A percentile compares a stretch with the other conserved stretches of the same genome.
These are phyloP conservation scores for Debaryomyces singareniensis DNA, from an alignment of 1,139 yeast species.

Conservation along the genomic window DNA sequence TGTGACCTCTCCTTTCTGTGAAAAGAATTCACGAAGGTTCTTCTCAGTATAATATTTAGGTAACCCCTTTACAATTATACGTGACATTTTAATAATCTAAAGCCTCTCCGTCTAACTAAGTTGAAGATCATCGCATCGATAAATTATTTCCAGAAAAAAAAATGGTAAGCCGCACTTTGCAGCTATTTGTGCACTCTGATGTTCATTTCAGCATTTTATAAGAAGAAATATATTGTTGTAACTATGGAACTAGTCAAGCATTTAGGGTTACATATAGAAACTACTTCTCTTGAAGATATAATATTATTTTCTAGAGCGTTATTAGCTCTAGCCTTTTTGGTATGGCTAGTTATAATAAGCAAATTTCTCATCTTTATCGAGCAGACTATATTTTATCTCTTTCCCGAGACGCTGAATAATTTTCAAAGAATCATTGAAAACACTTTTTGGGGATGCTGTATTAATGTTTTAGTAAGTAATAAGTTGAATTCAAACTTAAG, in stretches of 20 bases:
- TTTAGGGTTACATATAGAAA: slow-evolving; percentile 11
- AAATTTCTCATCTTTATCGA: slow-evolving; percentile 19
- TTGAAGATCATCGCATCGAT: not conserved
- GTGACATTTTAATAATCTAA: slow-evolving; percentile 51
- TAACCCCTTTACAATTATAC: slow-evolving; percentile 90
- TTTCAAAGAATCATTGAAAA: slow-evolving; percentile 16
- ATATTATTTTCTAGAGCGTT: slow-evolving; percentile 16
- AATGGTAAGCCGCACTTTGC: slow-evolving; percentile 6
- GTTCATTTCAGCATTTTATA: no score
- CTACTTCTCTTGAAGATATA: slow-evolving; percentile 4
- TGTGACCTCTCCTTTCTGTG: slow-evolving; percentile 60
- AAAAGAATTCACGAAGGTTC: slow-evolving; percentile 63
- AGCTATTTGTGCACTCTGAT: slow-evolving; percentile 5
- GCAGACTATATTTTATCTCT: slow-evolving; percentile 11
- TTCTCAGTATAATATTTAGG: slow-evolving; percentile 80
- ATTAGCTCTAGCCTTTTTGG: slow-evolving; percentile 10
- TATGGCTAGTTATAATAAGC: slow-evolving; percentile 12
- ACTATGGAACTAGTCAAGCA: slow-evolving; percentile 21
- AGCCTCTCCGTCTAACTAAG: not conserved
- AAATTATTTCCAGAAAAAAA: slow-evolving; percentile 1
- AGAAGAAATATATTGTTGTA: no score
- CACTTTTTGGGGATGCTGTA: slow-evolving; percentile 30
- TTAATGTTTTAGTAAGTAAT: slow-evolving; percentile 26
- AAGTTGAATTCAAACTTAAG: not conserved
- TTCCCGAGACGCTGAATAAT: slow-evolving; percentile 24